These are phyloP conservation scores for Elsinoe australis DNA, from an alignment of 2,329 filamentous ascomycete species.

Conservation along the genomic window DNA sequence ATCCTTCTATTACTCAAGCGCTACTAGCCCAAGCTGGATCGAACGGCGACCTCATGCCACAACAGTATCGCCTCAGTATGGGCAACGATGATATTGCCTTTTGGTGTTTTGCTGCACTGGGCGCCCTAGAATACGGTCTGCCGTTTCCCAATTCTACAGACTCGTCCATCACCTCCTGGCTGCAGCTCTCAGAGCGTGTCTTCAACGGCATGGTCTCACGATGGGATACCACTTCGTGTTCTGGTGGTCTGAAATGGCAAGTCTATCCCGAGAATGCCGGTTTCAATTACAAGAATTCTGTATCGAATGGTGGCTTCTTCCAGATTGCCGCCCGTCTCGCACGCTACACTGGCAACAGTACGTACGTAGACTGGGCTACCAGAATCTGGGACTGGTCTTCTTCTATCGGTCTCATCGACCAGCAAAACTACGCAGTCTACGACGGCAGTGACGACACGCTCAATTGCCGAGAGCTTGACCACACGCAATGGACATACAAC, in stretches of 20 bases:
- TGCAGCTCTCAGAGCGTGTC: conserved; percentile 68
- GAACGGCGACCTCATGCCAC: conserved; percentile 38
- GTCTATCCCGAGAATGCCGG: conserved; percentile 71
- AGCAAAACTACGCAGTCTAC: conserved; percentile 35
- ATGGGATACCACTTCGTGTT: conserved; percentile 61
- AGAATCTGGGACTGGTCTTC: conserved; percentile 31
- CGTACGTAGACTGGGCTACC: conserved; percentile 57
- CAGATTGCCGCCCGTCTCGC: conserved; percentile 57
- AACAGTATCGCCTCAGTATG: conserved; percentile 29
- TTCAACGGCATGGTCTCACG: conserved; percentile 69
- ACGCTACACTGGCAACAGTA: conserved; percentile 36
- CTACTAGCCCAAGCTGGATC: conserved; percentile 38
- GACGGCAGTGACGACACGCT: conserved; percentile 39
- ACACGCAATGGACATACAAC: conserved; percentile 44
- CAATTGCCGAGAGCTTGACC: conserved; percentile 39
- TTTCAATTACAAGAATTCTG: conserved; percentile 74
- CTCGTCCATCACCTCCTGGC: conserved; percentile 59
- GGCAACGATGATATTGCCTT: conserved; percentile 60
- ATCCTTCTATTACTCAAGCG: conserved; percentile 36
- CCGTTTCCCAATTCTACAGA: conserved; percentile 53
- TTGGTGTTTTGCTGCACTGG: conserved; percentile 77
- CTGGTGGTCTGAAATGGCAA: conserved; percentile 77
- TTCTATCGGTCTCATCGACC: conserved; percentile 47
- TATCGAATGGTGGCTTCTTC: conserved; percentile 77
- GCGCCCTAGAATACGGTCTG: conserved; percentile 68